phyloP scores from a whole-genome alignment of 805 yeast species.

The Candida sanyiensis region DNA sequence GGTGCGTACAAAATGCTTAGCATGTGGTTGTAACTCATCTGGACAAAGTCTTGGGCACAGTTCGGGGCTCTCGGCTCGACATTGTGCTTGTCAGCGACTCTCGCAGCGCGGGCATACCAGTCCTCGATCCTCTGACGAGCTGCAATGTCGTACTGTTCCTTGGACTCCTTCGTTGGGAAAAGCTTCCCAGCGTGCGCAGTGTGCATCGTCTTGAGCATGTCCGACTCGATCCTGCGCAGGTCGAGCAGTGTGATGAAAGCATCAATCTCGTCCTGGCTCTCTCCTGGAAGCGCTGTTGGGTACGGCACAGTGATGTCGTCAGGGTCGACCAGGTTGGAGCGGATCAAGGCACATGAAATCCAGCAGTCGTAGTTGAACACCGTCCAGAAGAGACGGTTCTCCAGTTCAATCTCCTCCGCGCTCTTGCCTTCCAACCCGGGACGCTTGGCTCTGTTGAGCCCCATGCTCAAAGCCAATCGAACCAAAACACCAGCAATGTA shows the following conservation, averaged over 20 bases:
- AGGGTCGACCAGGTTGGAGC: conserved; percentile 44
- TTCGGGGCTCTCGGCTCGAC: not conserved
- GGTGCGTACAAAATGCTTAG: conserved; percentile 43
- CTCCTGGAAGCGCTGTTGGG: conserved; percentile 36
- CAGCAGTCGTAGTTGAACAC: conserved; percentile 37
- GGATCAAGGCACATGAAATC: conserved; percentile 43
- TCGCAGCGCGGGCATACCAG: conserved; percentile 26
- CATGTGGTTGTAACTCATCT: conserved; percentile 39
- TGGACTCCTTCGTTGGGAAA: conserved; percentile 10
- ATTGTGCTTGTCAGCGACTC: conserved; percentile 1
- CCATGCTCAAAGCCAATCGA: conserved; percentile 39
- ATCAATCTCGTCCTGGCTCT: conserved; percentile 35
- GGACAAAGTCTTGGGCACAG: conserved; percentile 28
- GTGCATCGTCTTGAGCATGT: conserved; percentile 40
- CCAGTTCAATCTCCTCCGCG: conserved; percentile 25
- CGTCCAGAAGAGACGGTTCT: conserved; percentile 43
- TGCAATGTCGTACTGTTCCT: conserved; percentile 3
- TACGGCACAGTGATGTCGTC: conserved; percentile 43
- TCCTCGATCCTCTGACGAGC: conserved; percentile 27
- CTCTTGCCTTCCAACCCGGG: not conserved
- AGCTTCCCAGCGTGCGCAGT: conserved; percentile 34
- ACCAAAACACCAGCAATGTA: conserved; percentile 43
- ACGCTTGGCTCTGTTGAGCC: conserved; percentile 39
- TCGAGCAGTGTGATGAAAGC: conserved; percentile 38
- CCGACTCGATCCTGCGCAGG: conserved; percentile 42